These are phyloP conservation scores for Candida sanyaensis DNA, from an alignment of 1,139 yeast genomes.

Conservation along the genomic window DNA sequence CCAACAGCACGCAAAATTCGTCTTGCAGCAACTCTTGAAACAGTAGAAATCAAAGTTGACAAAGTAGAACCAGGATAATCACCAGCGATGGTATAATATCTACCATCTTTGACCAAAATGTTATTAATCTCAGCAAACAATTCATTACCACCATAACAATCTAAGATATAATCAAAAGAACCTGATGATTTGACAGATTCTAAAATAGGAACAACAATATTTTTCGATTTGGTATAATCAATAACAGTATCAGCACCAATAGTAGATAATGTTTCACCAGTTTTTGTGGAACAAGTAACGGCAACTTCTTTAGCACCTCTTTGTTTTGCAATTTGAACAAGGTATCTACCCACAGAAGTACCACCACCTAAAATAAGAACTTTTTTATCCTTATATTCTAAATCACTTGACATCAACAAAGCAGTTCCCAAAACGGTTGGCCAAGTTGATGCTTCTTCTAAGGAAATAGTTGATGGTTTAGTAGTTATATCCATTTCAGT, in stretches of 20 bases:
- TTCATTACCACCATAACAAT: slow-evolving; percentile 30
- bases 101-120: slow-evolving; percentile 40
- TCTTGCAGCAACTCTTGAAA: slow-evolving; percentile 20
- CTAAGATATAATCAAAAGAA: slow-evolving; percentile 32
- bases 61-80: slow-evolving; percentile 11
- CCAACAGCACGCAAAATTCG: slow-evolving; percentile 13
- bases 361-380: slow-evolving; percentile 73
- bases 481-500: slow-evolving; percentile 38
- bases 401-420: slow-evolving; percentile 34
- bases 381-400: slow-evolving; percentile 17
- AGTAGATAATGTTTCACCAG: slow-evolving; percentile 40
- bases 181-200: slow-evolving; percentile 24
- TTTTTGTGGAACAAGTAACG: slow-evolving; percentile 33
- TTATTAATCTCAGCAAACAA: slow-evolving; percentile 23
- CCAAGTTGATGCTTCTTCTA: slow-evolving; percentile 61
- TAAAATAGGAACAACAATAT: slow-evolving; percentile 23
- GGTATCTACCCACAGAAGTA: slow-evolving; percentile 67
- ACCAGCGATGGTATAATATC: slow-evolving; percentile 55
- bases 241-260: slow-evolving; percentile 56
- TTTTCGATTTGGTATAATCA: slow-evolving; percentile 44
- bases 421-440: slow-evolving; percentile 64
- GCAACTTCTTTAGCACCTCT: slow-evolving; percentile 49
- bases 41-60: slow-evolving; percentile 2
- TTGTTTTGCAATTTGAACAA: slow-evolving; percentile 57
- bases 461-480: slow-evolving; percentile 50